Percentiles rank a stretch among this genome's conserved stretches.
Evolutionary conservation across 495 filamentous ascomycete genomes (phyloP).

Genomic region (Hypoxylon perforatum): DNA sequence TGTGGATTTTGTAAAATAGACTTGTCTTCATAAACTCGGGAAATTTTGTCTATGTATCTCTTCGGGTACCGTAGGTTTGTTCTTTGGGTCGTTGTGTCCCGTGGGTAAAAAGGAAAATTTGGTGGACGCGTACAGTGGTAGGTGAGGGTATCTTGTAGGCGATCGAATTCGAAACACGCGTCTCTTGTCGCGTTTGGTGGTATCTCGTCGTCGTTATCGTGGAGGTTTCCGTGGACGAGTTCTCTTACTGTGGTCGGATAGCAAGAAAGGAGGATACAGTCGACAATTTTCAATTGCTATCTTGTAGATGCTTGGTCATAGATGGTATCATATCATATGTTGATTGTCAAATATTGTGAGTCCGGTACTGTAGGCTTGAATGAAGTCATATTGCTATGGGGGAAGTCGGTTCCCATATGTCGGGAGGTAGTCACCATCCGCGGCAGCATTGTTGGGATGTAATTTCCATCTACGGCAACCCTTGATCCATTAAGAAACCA

Average conservation of each 20-base stretch:
- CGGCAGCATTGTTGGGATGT: slow-evolving; percentile 18
- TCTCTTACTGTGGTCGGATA: background rate
- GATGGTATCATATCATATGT: background rate
- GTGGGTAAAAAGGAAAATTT: no score
- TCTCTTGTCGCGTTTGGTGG: background rate
- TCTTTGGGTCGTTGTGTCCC: no score
- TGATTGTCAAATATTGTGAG: background rate
- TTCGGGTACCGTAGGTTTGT: no score
- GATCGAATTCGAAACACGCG: no score
- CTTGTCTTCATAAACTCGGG: no score
- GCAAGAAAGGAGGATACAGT: background rate
- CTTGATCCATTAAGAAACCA: background rate
- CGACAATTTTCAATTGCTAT: background rate
- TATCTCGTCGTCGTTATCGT: background rate
- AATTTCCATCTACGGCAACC: background rate
- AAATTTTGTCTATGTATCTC: no score
- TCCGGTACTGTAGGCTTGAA: background rate
- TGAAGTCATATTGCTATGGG: background rate
- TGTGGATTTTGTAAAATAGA: no score
- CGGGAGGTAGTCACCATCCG: slow-evolving; percentile 1
- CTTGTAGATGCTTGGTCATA: background rate
- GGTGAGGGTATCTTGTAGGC: no score
- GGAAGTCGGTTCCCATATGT: slow-evolving; percentile 21
- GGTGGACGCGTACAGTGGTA: no score
- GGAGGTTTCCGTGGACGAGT: slow-evolving; percentile 4